A percentile compares a stretch with the other conserved stretches of the same genome.
phyloP scores from a whole-genome alignment of 345 rosid species.

The Erucastrum elatum region DNA sequence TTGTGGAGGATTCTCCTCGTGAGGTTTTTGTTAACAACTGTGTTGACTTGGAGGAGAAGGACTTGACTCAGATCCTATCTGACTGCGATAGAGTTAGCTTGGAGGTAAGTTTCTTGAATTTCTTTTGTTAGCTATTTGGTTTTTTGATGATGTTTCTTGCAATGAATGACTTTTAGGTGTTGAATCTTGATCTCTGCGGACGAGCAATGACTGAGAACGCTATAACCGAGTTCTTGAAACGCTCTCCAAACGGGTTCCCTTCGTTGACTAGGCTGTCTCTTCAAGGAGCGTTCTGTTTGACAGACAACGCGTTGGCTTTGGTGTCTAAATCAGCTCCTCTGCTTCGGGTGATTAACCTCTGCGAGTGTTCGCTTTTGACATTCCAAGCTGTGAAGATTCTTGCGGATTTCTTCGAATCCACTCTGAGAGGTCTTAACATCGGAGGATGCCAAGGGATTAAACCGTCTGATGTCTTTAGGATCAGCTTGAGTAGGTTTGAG shows the following conservation, averaged over 20 bases:
- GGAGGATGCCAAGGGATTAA: constrained; percentile 51
- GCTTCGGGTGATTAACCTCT: constrained; percentile 49
- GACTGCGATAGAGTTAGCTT: constrained; percentile 41
- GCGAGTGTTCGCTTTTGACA: constrained; percentile 49
- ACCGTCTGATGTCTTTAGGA: constrained; percentile 29
- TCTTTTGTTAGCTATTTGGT: not conserved
- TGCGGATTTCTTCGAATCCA: constrained; percentile 25
- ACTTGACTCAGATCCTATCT: constrained; percentile 41
- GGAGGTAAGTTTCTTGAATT: constrained; percentile 17
- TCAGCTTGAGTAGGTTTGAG: constrained; percentile 37
- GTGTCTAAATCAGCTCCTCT: constrained; percentile 42
- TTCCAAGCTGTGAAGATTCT: constrained; percentile 36
- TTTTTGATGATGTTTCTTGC: not conserved
- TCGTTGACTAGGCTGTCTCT: constrained; percentile 45
- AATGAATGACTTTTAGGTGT: constrained; percentile 34
- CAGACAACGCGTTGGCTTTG: constrained; percentile 42
- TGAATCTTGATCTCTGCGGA: constrained; percentile 53
- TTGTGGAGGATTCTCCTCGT: constrained; percentile 39
- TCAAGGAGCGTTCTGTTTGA: constrained; percentile 48
- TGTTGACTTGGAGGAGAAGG: constrained; percentile 35
- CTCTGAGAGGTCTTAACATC: constrained; percentile 50
- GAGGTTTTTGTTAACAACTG: constrained; percentile 42
- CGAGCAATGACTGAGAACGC: constrained; percentile 39
- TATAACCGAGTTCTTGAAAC: constrained; percentile 38
- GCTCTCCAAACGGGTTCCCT: constrained; percentile 30